Evolutionary conservation across 768 basidiomycete species (phyloP).

Genomic region (Chalciporus pseudorubinellus): DNA sequence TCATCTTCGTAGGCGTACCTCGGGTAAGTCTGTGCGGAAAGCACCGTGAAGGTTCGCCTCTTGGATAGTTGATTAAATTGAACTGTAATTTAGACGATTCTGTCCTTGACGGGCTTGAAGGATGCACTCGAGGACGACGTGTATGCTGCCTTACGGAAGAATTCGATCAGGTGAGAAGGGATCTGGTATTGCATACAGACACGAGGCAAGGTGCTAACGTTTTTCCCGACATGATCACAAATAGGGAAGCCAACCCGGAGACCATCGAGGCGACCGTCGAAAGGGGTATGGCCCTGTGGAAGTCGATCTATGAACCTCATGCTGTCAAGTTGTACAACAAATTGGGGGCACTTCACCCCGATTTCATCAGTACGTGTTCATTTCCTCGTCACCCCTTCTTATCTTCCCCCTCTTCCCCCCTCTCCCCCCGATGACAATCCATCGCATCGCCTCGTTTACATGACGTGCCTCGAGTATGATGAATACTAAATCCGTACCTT

Average conservation of each 20-base stretch:
- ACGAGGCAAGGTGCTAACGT: slow-evolving; percentile 26
- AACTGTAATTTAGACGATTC: slow-evolving; percentile 59
- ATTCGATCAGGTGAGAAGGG: slow-evolving; percentile 59
- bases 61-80: slow-evolving; percentile 5
- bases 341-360: slow-evolving; percentile 85
- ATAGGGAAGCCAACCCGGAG: slow-evolving; percentile 56
- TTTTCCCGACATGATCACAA: slow-evolving; percentile 5
- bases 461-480: slow-evolving; percentile 34
- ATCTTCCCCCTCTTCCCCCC: slow-evolving; percentile 22
- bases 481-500: slow-evolving; percentile 23
- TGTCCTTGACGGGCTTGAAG: slow-evolving; percentile 73
- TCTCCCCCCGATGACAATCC: slow-evolving; percentile 26
- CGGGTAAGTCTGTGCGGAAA: slow-evolving; percentile 48
- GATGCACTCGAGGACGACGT: slow-evolving; percentile 82
- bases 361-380: slow-evolving; percentile 80
- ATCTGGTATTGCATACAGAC: slow-evolving; percentile 11
- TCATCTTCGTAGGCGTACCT: slow-evolving; percentile 86
- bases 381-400: slow-evolving; percentile 32
- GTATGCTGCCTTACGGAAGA: slow-evolving; percentile 61
- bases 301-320: slow-evolving; percentile 86
- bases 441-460: slow-evolving; percentile 29
- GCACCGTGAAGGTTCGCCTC: background rate
- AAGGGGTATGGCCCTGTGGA: slow-evolving; percentile 75
- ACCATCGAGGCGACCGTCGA: slow-evolving; percentile 67
- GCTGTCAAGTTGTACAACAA: slow-evolving; percentile 87